Base-by-base conservation (phyloP, 108 stramenopile genomes). In the Mayamaea pseudoterrestris region DNA sequence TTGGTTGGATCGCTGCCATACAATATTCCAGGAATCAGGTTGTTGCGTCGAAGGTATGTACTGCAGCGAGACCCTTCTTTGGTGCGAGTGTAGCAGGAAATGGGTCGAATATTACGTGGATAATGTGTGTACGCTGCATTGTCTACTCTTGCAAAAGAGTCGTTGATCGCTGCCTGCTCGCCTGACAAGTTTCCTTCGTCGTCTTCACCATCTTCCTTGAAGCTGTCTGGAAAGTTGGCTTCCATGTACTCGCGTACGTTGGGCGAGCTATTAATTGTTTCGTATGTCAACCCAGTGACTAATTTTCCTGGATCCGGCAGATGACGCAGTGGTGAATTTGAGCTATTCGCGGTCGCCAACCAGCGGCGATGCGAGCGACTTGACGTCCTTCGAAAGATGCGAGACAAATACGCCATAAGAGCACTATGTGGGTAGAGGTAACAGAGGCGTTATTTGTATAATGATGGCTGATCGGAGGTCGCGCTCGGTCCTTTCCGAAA, bases 1-100 rank as follows among this genome's bases (percentile, higher is more conserved):
- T 28, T 4, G 18, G 64, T 65, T 9, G 83, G 80, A 62, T 82
- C 72, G n/a, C 73, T 60, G n/a, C 89, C 89, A 53, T 76, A 80
- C 4, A 90, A 39, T 13, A 86, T 61, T 1, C 89, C 89, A 17
- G 89, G 89, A 45, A 83, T 69, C 2, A 78, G 44, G 5, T 55
- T 63, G n/a, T 78, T 46, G 41, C 50, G 47, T n/a, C 58, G 35
- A 17, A 52, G 36, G 12, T 24, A 23, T 9, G 32, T 20, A 24
- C 34, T 46, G 31, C 66, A 66, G 11, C 44, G 50, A 58, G 47
- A 30, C 76, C 72, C 17, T 0, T 47, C 57, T 2, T 51, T 36
- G 27, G 41, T 20, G n/a, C 77, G 73, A 12, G 58, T 42, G 44
- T 72, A 74, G 20, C 53, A 47, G 2, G 61, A 44, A 8, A 79